A percentile compares a stretch with the other conserved stretches of the same genome.
Conservation (phyloP, 805 yeast genomes). For the Candida sphagnicola region DNA sequence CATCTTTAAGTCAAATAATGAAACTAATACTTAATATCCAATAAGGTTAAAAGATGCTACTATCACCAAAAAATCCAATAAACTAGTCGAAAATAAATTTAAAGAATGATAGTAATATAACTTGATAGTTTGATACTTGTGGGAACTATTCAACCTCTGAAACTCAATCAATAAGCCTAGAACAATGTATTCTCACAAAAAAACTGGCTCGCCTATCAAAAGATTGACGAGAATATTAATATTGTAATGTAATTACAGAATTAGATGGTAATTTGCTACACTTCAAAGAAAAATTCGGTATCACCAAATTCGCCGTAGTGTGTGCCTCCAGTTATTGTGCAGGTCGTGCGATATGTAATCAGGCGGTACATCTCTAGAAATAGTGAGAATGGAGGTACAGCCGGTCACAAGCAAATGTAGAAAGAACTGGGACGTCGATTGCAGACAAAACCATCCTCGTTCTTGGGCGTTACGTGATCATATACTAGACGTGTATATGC, state of each 20-base stretch:
- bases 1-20: conserved; percentile 24
- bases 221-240: background rate
- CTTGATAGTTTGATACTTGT: no score
- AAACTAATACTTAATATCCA: background rate
- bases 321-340: background rate
- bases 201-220: background rate
- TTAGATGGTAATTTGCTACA: no score
- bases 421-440: no score
- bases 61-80: no score
- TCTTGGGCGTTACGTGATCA: no score
- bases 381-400: no score
- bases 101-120: no score
- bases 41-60: no score
- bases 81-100: no score
- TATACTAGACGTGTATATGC: no score
- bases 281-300: background rate
- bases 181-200: background rate
- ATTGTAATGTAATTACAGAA: background rate
- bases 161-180: background rate
- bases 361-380: background rate
- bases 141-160: background rate
- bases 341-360: background rate
- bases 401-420: no score
- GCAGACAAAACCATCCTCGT: no score
- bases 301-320: conserved; percentile 1